Evolutionary conservation across 306 rosid species (phyloP), one percentile per base, ranked within the genome.

Genomic region (Abrus precatorius): DNA sequence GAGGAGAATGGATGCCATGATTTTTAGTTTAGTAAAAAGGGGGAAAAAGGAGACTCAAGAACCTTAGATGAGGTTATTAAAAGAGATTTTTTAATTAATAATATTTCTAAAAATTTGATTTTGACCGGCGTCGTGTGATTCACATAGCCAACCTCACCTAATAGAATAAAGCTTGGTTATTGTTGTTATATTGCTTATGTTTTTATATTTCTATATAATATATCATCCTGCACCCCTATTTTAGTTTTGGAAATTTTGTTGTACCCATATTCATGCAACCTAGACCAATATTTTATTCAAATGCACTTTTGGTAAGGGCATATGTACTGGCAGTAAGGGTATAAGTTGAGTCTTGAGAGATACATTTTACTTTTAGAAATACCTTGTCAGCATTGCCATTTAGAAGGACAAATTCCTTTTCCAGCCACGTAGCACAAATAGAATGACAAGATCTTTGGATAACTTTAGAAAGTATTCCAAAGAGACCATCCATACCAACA

Each of bases 401-500:
- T 83, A 80, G 79, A 73, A 91, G 83, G 67, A 40, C 38, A 83
- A 83, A 91, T 75, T 91, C 99, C 7, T 85, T 86, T 86, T 92
- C 91, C 89, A 93, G 87, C 99, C 99, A 95, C 40, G 80, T 75
- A 67, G 81, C 64, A 82, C 96, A 91, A 57, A 88, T 84, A 79
- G 96, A 89, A 40, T 61, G 79, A 85, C 87, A 86, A 30, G 89
- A 88, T 44, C 85, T 91, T 74, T 77, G 87, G 74, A 93, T 83
- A 48, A 90, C 84, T 66, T 83, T 86, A 76, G 94, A 84, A 89
- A 91, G 88, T 82, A 84, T 75, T 36, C 72, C 73, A 76, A 85
- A 83, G 68, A 89, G 80, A 84, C 85, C 87, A 82, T 84, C 86
- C 82, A 72, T 48, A 78, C 74, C 77, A 72, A 74, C 77, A 64